A percentile compares a stretch with the other conserved stretches of the same genome.
Conservation (phyloP, 2,329 filamentous ascomycete species). For the Myriangium duriaei region DNA sequence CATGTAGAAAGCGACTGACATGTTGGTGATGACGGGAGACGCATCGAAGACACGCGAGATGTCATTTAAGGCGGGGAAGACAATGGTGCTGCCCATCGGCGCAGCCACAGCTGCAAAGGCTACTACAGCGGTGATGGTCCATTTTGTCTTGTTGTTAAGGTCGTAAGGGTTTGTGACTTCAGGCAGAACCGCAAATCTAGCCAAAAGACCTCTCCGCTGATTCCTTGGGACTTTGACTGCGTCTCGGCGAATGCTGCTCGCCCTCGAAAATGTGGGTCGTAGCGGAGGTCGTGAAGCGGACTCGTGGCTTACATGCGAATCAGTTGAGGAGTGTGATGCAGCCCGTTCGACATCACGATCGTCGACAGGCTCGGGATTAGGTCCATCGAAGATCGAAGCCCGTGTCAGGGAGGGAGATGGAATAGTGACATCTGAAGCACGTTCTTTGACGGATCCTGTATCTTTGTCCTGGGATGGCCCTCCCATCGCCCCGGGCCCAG, state of each 20-base stretch:
- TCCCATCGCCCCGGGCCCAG: no score
- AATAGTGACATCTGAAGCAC: background rate
- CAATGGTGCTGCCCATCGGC: conserved; percentile 73
- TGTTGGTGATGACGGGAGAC: conserved; percentile 54
- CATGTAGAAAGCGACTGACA: conserved; percentile 72
- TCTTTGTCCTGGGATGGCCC: no score
- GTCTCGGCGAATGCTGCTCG: conserved; percentile 11
- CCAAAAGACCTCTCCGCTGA: conserved; percentile 59
- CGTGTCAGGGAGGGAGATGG: conserved; percentile 3
- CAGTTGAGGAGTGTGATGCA: background rate
- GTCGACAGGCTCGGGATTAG: background rate
- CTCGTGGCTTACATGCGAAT: conserved; percentile 1
- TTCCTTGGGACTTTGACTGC: conserved; percentile 36
- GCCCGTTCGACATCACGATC: conserved; percentile 5
- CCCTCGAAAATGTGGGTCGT: background rate
- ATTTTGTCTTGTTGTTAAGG: conserved; percentile 65
- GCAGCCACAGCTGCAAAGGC: conserved; percentile 64
- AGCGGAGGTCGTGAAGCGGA: background rate
- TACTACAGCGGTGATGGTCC: conserved; percentile 68
- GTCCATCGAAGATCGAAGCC: conserved; percentile 4
- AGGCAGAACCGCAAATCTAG: conserved; percentile 56
- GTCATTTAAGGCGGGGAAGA: conserved; percentile 60
- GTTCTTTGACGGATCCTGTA: no score
- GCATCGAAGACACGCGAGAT: conserved; percentile 51
- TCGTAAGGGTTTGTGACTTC: conserved; percentile 67